These are phyloP conservation scores for Excoecaria agallocha DNA, from an alignment of 345 rosid species.

Conservation along the genomic window DNA sequence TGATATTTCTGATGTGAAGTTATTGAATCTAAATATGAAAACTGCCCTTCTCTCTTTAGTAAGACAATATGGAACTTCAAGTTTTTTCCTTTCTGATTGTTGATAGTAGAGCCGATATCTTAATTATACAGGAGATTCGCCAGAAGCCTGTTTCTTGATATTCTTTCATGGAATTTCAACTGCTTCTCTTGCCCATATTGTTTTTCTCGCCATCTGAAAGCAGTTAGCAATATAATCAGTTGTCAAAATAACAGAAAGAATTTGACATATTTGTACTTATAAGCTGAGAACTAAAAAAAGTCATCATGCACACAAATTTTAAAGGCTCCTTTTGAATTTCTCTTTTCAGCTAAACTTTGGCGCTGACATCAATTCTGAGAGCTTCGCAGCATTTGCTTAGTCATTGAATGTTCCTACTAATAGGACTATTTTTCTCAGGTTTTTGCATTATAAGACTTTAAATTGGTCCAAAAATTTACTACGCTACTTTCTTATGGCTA, in stretches of 20 bases:
- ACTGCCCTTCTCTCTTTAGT: not conserved
- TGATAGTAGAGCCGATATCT: not conserved
- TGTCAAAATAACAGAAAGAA: not conserved
- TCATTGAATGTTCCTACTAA: not conserved
- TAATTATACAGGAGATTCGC: not conserved
- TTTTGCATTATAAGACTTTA: not conserved
- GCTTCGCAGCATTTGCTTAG: not conserved
- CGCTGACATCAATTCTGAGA: not conserved
- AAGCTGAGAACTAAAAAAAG: not conserved
- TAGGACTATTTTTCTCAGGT: not conserved
- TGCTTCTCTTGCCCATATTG: not conserved
- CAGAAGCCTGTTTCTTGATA: not conserved
- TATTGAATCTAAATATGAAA: not conserved
- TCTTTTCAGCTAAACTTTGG: conserved; percentile 1
- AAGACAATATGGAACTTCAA: not conserved
- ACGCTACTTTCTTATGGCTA: conserved; percentile 22
- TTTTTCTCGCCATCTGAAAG: not conserved
- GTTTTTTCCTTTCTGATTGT: not conserved
- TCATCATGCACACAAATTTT: no score
- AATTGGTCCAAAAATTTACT: not conserved
- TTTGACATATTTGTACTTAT: not conserved
- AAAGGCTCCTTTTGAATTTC: not conserved
- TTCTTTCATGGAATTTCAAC: not conserved
- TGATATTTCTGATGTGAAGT: not conserved
- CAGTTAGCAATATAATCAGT: not conserved